Percentiles rank a stretch among this genome's conserved stretches.
Conservation (phyloP, 2,329 filamentous ascomycete genomes). For the Aspergillus fumigatus region DNA sequence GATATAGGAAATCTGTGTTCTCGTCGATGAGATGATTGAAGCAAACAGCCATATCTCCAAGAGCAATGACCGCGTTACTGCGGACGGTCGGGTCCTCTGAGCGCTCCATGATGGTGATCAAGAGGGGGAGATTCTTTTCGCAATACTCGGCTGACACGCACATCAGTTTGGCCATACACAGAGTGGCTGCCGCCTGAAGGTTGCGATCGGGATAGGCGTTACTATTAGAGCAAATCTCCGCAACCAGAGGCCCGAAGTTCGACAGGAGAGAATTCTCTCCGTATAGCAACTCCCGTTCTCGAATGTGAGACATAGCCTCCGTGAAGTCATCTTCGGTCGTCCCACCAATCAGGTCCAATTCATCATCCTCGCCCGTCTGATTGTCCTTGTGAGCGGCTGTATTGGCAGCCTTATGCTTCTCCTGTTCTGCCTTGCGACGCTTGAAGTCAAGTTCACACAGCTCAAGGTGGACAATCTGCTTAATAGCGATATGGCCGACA, state of each 20-base stretch:
- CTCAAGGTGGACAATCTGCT: conserved; percentile 97
- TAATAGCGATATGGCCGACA: conserved; percentile 94
- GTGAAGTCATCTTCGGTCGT: conserved; percentile 94
- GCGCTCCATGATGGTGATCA: conserved; percentile 97
- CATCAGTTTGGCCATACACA: conserved; percentile 97
- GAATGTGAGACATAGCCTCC: conserved; percentile 78
- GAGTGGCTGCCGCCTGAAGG: conserved; percentile 84
- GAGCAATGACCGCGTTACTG: conserved; percentile 92
- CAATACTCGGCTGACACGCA: conserved; percentile 97
- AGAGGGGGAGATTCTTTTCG: conserved; percentile 81
- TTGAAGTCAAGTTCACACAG: conserved; percentile 98
- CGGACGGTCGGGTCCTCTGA: conserved; percentile 88
- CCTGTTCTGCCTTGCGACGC: conserved; percentile 65
- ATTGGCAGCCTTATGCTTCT: conserved; percentile 44
- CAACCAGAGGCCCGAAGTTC: conserved; percentile 84
- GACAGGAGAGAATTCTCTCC: conserved; percentile 79
- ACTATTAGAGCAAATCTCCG: conserved; percentile 92
- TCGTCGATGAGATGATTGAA: conserved; percentile 99
- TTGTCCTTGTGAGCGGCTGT: conserved; percentile 46
- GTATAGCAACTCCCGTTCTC: conserved; percentile 78
- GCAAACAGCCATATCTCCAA: conserved; percentile 98
- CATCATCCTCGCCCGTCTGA: conserved; percentile 67
- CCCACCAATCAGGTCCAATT: conserved; percentile 92
- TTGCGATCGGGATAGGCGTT: conserved; percentile 85
- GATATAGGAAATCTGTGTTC: conserved; percentile 96